A percentile compares a stretch with the other conserved stretches of the same genome.
phyloP scores from a whole-genome alignment of 495 filamentous ascomycete species.

The Neurospora tetraspora region DNA sequence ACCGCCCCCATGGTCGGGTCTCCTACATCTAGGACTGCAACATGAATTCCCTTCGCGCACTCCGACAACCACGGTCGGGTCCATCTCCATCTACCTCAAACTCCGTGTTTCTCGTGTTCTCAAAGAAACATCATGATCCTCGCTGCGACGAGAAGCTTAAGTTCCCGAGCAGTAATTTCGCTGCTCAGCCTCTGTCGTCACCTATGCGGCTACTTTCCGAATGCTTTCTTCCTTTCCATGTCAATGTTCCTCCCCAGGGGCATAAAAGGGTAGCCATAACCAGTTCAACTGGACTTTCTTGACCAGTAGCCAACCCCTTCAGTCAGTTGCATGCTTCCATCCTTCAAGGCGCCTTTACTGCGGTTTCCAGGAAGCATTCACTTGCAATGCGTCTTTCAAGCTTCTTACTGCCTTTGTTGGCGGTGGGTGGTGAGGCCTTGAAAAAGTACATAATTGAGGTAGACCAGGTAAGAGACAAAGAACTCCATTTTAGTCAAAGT shows the following conservation, averaged over 20 bases:
- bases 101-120: neutral
- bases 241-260: neutral
- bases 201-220: neutral
- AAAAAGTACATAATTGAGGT: constrained; percentile 11
- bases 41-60: neutral
- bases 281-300: neutral
- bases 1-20: neutral
- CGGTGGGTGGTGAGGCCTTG: neutral
- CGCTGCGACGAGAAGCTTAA: neutral
- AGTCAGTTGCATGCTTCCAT: neutral
- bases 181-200: neutral
- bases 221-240: neutral
- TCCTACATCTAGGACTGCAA: neutral
- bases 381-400: neutral
- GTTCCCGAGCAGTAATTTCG: neutral
- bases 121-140: neutral
- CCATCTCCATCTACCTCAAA: neutral
- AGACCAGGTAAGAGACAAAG: neutral
- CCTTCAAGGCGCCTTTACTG: neutral
- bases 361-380: neutral
- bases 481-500: neutral
- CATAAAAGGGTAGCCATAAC: neutral
- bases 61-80: neutral
- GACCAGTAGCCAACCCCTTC: neutral
- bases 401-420: neutral